Base-by-base conservation (phyloP, 257 asterid species). In the Jaltomata sinuosa region DNA sequence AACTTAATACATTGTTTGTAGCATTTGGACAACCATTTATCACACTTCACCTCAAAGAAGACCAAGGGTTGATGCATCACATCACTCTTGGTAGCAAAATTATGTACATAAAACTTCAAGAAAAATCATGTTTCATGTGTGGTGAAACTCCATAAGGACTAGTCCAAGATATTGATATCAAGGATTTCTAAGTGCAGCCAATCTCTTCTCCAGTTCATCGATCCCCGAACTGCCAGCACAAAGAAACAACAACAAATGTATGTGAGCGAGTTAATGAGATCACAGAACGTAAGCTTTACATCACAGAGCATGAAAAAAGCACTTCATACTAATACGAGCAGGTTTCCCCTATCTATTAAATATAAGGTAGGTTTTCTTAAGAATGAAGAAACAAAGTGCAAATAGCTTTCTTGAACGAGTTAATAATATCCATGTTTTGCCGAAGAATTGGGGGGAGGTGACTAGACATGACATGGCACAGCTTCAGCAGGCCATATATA, bases 121-220 rank as follows among this genome's bases (percentile, higher is more conserved):
- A 42, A 55, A 2, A 15, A 74, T 74, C n/a, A 12, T 42, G 80
- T 8, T 45, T 74, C 54, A 25, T 25, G 36, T 45, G 6, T 14
- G 59, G 57, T 49, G 38, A 27, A 74, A 45, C 61, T 14, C 4
- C 81, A 25, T 42, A 47, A 25, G 59, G 15, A 47, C 27, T 47
- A 76, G 81, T 27, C 81, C 81, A 31, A 45, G 36, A 40, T 38
- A 67, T 8, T 65, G 53, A 49, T 3, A 53, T 65, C 52, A 95
- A 67, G 95, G 96, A 85, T 92, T 95, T 87, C 97, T 90, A 68
- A 95, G 97, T 64, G 97, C 96, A 12, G 97, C 98, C 91, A 95
- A 52, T 78, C 98, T 89, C 92, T 92, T 89, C 88, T 92, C 98
- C 83, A 95, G 92, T 57, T 95, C 98, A 83, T 90, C 91, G 38